Percentiles rank a stretch among this genome's conserved stretches.
Conservation (phyloP, 2,329 filamentous ascomycete species). For the Claviceps monticola region DNA sequence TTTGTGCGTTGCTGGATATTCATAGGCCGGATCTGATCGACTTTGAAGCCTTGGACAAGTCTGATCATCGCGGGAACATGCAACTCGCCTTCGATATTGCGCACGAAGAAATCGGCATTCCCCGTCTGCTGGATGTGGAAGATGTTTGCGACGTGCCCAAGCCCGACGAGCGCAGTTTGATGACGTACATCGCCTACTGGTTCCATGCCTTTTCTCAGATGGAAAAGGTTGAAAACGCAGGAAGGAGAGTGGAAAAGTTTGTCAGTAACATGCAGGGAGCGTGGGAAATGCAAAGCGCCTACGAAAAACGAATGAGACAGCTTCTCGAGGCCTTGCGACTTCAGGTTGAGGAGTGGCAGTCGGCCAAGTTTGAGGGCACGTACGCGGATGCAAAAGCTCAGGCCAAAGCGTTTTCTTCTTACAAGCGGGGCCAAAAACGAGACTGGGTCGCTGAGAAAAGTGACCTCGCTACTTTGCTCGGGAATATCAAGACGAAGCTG, state of each 20-base stretch:
- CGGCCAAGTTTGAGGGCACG: conserved; percentile 74
- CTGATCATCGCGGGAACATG: conserved; percentile 92
- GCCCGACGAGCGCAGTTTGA: conserved; percentile 89
- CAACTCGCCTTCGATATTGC: conserved; percentile 95
- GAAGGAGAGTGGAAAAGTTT: conserved; percentile 92
- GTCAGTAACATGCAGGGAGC: conserved; percentile 97
- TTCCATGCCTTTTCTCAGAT: conserved; percentile 99
- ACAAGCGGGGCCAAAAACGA: conserved; percentile 83
- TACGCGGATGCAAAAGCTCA: conserved; percentile 88
- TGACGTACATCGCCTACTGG: conserved; percentile 99
- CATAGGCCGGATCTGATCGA: conserved; percentile 95
- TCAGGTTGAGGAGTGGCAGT: conserved; percentile 65
- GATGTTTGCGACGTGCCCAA: conserved; percentile 95
- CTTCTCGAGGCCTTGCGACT: conserved; percentile 60
- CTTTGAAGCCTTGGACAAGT: conserved; percentile 88
- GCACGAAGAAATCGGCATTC: conserved; percentile 90
- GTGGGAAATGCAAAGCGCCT: conserved; percentile 98
- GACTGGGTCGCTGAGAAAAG: conserved; percentile 97
- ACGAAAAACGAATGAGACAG: conserved; percentile 79
- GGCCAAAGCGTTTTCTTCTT: conserved; percentile 65
- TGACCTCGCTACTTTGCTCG: conserved; percentile 79
- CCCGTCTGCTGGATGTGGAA: conserved; percentile 88
- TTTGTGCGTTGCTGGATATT: conserved; percentile 92
- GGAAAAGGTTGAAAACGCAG: conserved; percentile 96
- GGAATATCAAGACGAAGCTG: conserved; percentile 98